Conservation (phyloP, 1,139 yeast genomes). For the Geotrichum macrosporum region DNA sequence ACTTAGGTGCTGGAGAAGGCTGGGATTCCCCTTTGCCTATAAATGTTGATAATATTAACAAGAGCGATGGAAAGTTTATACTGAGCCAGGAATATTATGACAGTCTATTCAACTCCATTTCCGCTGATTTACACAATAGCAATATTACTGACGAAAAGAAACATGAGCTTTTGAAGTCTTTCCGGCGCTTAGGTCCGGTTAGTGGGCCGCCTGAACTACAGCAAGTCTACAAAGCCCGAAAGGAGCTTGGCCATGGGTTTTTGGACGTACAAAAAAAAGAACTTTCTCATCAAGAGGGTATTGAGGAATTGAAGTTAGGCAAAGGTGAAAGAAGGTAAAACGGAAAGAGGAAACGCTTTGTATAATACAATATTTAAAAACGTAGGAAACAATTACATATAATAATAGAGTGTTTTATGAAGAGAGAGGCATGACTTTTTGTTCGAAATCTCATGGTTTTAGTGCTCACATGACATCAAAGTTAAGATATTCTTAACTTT, state of each 20-base stretch:
- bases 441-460: too few relatives aligned
- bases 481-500: too few relatives aligned
- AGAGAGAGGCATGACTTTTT: too few relatives aligned
- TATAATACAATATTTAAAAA: too few relatives aligned
- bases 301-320: too few relatives aligned
- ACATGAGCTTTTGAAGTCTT: conserved; percentile 27
- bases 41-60: conserved; percentile 7
- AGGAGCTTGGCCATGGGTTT: conserved; percentile 21
- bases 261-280: neutral
- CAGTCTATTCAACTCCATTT: conserved; percentile 28
- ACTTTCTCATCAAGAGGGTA: too few relatives aligned
- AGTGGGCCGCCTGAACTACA: conserved; percentile 30
- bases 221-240: conserved; percentile 29
- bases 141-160: conserved; percentile 26
- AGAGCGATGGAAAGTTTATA: conserved; percentile 30
- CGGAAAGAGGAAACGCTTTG: too few relatives aligned
- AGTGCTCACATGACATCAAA: too few relatives aligned
- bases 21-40: conserved; percentile 40
- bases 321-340: too few relatives aligned
- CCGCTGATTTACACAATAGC: conserved; percentile 23
- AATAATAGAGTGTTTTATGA: too few relatives aligned
- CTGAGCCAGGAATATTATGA: conserved; percentile 30
- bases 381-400: too few relatives aligned
- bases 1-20: conserved; percentile 75
- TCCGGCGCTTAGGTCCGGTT: conserved; percentile 34